These are phyloP conservation scores for Apiospora malaysiana DNA, from an alignment of 2,329 filamentous ascomycete species.

Conservation along the genomic window DNA sequence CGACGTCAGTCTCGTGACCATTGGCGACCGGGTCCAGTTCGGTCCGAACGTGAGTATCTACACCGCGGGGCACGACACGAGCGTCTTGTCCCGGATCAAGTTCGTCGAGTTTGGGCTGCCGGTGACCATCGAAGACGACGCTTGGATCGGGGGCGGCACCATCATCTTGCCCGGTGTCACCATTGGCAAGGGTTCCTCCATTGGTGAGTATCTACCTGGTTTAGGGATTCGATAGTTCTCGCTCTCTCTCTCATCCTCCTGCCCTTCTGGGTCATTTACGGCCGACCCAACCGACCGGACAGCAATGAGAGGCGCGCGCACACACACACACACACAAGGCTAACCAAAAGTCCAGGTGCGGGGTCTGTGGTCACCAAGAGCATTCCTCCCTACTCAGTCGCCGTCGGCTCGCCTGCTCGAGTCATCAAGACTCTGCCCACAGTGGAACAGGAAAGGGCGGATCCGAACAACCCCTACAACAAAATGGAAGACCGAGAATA, in stretches of 20 bases:
- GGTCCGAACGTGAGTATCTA: constrained; percentile 76
- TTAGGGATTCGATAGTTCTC: not conserved
- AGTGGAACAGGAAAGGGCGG: constrained; percentile 19
- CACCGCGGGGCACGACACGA: constrained; percentile 74
- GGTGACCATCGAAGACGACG: constrained; percentile 58
- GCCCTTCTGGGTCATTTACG: not conserved
- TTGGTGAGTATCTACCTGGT: constrained; percentile 41
- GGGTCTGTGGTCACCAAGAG: constrained; percentile 56
- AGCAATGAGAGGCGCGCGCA: no score
- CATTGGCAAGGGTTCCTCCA: constrained; percentile 57
- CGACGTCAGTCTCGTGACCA: constrained; percentile 73
- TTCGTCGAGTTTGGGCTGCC: constrained; percentile 53
- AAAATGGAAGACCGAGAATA: not conserved
- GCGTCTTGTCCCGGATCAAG: constrained; percentile 56
- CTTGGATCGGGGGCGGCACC: constrained; percentile 59
- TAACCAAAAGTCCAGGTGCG: constrained; percentile 33
- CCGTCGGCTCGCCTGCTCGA: constrained; percentile 53
- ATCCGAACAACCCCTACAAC: constrained; percentile 15
- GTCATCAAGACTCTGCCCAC: constrained; percentile 41
- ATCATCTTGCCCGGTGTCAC: constrained; percentile 58
- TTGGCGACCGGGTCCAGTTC: constrained; percentile 74
- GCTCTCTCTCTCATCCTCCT: not conserved
- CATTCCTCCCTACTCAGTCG: constrained; percentile 54
- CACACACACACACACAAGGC: not conserved
- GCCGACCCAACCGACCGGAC: not conserved